These are phyloP conservation scores for Jaltomata sinuosa DNA, from an alignment of 257 asterid species.

Conservation along the genomic window DNA sequence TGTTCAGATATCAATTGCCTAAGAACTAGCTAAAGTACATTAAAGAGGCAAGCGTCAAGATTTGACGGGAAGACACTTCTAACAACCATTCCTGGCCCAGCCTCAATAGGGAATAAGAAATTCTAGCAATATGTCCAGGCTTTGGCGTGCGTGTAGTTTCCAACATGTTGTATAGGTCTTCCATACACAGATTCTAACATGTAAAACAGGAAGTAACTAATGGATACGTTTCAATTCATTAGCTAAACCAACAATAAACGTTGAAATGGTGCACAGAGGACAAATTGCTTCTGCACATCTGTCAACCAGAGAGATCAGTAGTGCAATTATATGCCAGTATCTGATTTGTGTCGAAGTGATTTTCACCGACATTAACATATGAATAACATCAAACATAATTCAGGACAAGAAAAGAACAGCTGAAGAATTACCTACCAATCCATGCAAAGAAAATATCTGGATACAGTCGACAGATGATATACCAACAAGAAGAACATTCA, in stretches of 20 bases:
- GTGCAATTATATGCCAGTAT: neutral
- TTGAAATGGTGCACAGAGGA: neutral
- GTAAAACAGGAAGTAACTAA: neutral
- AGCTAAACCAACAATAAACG: neutral
- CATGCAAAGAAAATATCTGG: constrained; percentile 87
- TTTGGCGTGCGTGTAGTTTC: neutral
- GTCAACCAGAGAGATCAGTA: neutral
- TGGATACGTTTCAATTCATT: neutral
- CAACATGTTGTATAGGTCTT: neutral
- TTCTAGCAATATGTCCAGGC: neutral
- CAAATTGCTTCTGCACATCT: neutral
- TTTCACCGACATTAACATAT: neutral
- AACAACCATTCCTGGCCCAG: neutral
- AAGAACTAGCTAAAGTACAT: neutral
- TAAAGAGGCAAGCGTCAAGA: neutral
- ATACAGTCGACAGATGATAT: constrained; percentile 65
- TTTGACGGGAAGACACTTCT: neutral
- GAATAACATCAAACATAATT: neutral
- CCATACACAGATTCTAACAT: neutral
- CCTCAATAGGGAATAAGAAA: neutral
- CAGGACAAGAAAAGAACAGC: neutral
- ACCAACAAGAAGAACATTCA: constrained; percentile 82
- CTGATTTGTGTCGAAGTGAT: neutral
- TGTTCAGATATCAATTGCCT: neutral
- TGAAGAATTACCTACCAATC: constrained; percentile 76